Base-by-base conservation (phyloP, 2,329 filamentous ascomycete species). In the Botrytis deweyae region DNA sequence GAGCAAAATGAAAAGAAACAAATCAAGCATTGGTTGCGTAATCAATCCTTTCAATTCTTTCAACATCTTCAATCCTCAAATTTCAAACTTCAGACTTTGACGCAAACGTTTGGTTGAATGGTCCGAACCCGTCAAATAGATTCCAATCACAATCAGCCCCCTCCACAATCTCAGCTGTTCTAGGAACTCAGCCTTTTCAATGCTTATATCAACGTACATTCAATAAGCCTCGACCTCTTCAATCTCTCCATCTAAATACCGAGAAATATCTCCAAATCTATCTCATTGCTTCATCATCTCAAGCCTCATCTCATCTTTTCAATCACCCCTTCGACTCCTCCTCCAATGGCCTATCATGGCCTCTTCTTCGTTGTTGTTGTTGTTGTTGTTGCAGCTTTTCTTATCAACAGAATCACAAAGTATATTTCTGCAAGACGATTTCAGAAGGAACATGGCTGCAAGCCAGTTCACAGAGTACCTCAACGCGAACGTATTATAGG, bases 401-500 rank as follows among this genome's bases (percentile, higher is more conserved):
- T 72, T 33, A 9, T 69, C 9, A 29, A 49, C 5, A 44, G 33
- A 72, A 49, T 69, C 22, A 22, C 33, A 25, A 69, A 61, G 44
- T 38, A 72, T 52, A 33, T 72, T 29, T 72, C 71, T 7, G 63
- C 42, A 6, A 72, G 36, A 33, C 29, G 40, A 49, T 69, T 72
- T 18, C 38, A 72, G n/a, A 72, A 33, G 14, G 49, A 33, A 61
- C 29, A 72, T 69, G 78, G 79, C 40, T 82, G 80, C 74, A 74
- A 81, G 72, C 76, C 79, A 25, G 76, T 74, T 22, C 40, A 29
- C 36, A 70, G 40, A 55, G 33, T 80, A 8, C 79, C 77, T 7
- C 81, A 82, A 70, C 65, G 69, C 8, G 80, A 82, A 70, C 76
- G 77, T 3, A 78, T 81, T 36, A 74, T 82, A 16, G 81, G 81